A percentile compares a stretch with the other conserved stretches of the same genome.
phyloP scores from a whole-genome alignment of 192 early-diverging fungal genomes.

The Entomortierella lignicola region DNA sequence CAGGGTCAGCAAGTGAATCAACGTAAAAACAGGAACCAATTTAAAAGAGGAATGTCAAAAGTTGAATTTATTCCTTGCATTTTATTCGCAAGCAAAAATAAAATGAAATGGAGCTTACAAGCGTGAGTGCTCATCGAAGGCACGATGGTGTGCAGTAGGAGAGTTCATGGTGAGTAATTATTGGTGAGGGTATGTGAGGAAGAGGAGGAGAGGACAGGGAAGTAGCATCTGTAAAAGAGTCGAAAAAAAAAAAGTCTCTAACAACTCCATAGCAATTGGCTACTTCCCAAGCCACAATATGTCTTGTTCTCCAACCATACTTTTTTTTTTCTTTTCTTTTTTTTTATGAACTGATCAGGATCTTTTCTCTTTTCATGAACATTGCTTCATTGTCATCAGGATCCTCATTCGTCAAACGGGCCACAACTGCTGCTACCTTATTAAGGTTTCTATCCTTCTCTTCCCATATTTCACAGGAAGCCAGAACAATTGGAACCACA shows the following conservation, averaged over 20 bases:
- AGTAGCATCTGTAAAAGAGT: not conserved
- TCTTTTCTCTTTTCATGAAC: not conserved
- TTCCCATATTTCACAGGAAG: not conserved
- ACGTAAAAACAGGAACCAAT: not conserved
- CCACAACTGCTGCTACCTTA: not conserved
- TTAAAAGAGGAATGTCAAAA: not conserved
- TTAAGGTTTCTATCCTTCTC: not conserved
- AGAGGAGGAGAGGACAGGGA: not conserved
- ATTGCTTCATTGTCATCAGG: not conserved
- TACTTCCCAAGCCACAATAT: not conserved
- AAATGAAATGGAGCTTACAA: slow-evolving; percentile 24
- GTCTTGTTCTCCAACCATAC: not conserved
- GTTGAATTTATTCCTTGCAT: not conserved
- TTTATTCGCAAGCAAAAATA: too few species aligned
- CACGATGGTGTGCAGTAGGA: slow-evolving; percentile 51
- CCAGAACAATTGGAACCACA: not conserved
- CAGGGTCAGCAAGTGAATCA: not conserved
- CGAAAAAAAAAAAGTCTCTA: not conserved
- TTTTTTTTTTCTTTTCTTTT: slow-evolving; percentile 9
- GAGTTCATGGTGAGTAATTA: slow-evolving; percentile 40
- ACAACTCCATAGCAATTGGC: not conserved
- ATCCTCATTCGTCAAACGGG: not conserved
- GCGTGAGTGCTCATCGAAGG: slow-evolving; percentile 56
- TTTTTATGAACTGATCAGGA: slow-evolving; percentile 1
- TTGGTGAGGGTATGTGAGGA: not conserved